Evolutionary conservation across 306 rosid genomes (phyloP), one percentile per base, ranked within the genome.

Genomic region (Calophaca sinica): DNA sequence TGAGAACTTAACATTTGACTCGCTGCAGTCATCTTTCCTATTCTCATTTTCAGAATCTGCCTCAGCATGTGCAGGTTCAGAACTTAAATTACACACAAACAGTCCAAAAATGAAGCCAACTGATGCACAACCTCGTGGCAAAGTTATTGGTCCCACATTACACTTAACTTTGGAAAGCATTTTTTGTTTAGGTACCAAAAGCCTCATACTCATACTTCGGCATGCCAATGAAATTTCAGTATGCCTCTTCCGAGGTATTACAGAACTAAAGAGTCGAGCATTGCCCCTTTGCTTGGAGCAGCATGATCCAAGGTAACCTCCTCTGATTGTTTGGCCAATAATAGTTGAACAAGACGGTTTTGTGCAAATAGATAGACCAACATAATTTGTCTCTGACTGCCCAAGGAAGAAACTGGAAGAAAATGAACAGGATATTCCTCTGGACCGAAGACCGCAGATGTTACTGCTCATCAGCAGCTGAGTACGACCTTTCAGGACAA

Each of bases 91-190:
- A 81, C 93, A 90, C 55, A 87, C 84, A 79, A 90, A 70, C 46
- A 85, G 75, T 39, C 93, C 96, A 75, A 87, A 86, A 63, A 90
- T 77, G 73, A 91, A 82, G 84, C 93, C 89, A 69, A 87, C 81
- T 4, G 91, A 84, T 11, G 93, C 88, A 80, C 85, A 86, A 60
- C 89, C 78, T 35, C 20, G 87, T 52, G 84, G 88, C 94, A 92
- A 88, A 66, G 79, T 76, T 41, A 79, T 32, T 29, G 79, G 78
- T 45, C 93, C 86, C 31, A 76, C 80, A 68, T 74, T 86, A 80
- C 82, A 52, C 79, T 80, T 91, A 65, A 87, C 76, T 84, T 85
- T 88, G 67, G 81, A 81, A 77, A 84, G 82, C 65, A 70, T 44
- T 64, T 86, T 88, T 76, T 62, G 82, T 61, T 86, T 86, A 55